These are phyloP conservation scores for Cladosporium sp. DNA, from an alignment of 2,329 filamentous ascomycete species.

Conservation along the genomic window DNA sequence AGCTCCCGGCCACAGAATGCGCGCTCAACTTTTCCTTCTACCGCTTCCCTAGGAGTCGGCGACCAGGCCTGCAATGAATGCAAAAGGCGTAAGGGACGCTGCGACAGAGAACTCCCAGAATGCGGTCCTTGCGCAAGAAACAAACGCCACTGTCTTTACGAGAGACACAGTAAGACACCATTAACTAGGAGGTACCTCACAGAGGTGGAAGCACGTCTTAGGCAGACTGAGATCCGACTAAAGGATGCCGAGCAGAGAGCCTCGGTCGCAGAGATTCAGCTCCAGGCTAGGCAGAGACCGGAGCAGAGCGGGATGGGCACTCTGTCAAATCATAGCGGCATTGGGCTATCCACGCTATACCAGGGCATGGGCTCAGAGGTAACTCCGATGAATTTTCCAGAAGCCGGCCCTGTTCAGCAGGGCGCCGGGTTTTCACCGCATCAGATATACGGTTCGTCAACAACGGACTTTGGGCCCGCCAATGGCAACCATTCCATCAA, in stretches of 20 bases:
- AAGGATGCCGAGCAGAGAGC: slow-evolving; percentile 21
- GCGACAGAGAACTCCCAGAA: slow-evolving; percentile 34
- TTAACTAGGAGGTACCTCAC: slow-evolving; percentile 47
- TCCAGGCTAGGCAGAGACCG: slow-evolving; percentile 1
- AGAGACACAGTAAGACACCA: slow-evolving; percentile 46
- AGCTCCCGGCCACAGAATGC: not conserved
- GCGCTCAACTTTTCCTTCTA: not conserved
- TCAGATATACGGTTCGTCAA: too few species aligned
- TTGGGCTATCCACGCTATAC: not conserved
- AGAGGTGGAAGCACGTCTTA: slow-evolving; percentile 42
- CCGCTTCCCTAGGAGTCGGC: slow-evolving; percentile 10
- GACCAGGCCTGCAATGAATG: slow-evolving; percentile 28
- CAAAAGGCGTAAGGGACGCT: slow-evolving; percentile 24
- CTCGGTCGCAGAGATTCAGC: slow-evolving; percentile 18
- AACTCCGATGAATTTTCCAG: not conserved
- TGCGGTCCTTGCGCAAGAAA: slow-evolving; percentile 40
- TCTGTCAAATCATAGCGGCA: too few species aligned
- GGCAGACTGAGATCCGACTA: slow-evolving; percentile 23
- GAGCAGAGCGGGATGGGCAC: not conserved
- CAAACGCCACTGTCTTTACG: slow-evolving; percentile 46
- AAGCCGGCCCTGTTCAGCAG: too few species aligned
- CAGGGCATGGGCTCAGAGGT: not conserved
- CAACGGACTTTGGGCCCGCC: not conserved
- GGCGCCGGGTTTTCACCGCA: not conserved
- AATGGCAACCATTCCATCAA: not conserved